Percentiles rank a stretch among this genome's conserved stretches.
Conservation (phyloP, 176 grass and related monocot genomes). For the Lolium rigidum region DNA sequence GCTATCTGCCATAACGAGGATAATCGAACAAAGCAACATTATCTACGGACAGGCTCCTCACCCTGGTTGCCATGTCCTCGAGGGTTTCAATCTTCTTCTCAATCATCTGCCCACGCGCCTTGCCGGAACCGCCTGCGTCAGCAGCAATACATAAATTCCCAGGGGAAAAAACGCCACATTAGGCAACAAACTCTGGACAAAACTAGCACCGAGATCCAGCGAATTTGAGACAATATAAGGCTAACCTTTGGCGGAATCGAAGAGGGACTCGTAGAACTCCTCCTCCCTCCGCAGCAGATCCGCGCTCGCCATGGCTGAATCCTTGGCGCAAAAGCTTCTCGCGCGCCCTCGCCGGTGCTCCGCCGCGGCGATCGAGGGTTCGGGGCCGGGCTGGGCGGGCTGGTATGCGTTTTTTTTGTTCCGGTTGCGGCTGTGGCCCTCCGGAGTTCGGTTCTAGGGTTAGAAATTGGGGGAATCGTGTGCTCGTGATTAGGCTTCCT, state of each 20-base stretch:
- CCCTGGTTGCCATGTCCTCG: conserved; percentile 72
- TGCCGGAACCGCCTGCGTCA: conserved; percentile 49
- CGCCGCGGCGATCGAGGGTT: background rate
- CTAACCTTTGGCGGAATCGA: conserved; percentile 71
- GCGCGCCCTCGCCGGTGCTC: background rate
- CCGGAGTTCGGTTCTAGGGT: conserved; percentile 12
- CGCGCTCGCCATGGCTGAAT: conserved; percentile 63
- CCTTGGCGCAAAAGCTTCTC: background rate
- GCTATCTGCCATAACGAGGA: background rate
- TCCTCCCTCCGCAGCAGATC: conserved; percentile 80
- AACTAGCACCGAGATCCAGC: background rate
- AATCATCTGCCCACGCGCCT: conserved; percentile 69
- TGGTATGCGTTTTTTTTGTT: background rate
- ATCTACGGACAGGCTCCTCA: conserved; percentile 24
- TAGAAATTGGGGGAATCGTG: conserved; percentile 20
- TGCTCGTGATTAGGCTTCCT: conserved; percentile 25
- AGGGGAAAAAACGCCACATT: background rate
- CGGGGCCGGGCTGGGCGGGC: background rate
- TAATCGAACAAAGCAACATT: background rate
- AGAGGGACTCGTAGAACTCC: conserved; percentile 72
- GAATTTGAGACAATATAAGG: background rate
- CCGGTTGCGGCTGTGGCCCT: conserved; percentile 2
- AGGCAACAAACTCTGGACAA: no score
- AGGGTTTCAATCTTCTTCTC: conserved; percentile 88
- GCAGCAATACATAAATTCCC: conserved; percentile 5